Percentiles rank a stretch among this genome's conserved stretches.
Evolutionary conservation across 129 eudicot species (phyloP).

Genomic region (Flaveria sonorensis): DNA sequence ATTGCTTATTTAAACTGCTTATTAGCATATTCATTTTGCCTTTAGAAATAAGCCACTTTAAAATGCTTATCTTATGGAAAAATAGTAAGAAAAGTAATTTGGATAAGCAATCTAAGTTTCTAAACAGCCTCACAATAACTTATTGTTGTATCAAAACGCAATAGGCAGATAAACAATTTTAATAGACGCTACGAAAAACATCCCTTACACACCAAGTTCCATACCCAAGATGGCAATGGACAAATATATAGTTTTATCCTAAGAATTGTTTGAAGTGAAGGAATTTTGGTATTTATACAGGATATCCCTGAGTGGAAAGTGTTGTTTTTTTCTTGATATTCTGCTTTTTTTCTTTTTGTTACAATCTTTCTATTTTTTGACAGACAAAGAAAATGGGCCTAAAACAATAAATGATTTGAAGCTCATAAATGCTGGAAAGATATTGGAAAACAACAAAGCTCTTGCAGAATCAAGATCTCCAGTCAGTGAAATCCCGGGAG

Average conservation of each 20-base stretch:
- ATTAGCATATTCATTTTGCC: neutral
- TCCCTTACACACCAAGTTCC: neutral
- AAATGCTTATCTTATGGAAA: neutral
- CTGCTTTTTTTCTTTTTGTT: neutral
- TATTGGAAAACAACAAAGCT: conserved; percentile 60
- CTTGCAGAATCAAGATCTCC: conserved; percentile 60
- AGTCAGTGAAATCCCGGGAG: conserved; percentile 63
- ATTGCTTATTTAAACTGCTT: neutral
- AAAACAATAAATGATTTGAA: conserved; percentile 57
- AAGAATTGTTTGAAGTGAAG: neutral
- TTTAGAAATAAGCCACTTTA: neutral
- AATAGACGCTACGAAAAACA: neutral
- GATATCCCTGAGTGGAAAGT: conserved; percentile 1
- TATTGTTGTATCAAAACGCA: neutral
- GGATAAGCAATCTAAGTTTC: neutral
- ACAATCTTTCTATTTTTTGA: conserved; percentile 1
- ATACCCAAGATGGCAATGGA: conserved; percentile 9
- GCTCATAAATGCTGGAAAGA: conserved; percentile 76
- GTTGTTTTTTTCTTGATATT: conserved; percentile 2
- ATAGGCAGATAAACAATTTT: neutral
- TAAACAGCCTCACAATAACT: neutral
- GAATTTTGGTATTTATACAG: neutral
- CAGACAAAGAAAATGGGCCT: conserved; percentile 28
- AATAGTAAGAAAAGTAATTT: neutral
- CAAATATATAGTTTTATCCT: neutral